Conservation (phyloP, 23 red algal genomes). For the Gracilariopsis chorda region DNA sequence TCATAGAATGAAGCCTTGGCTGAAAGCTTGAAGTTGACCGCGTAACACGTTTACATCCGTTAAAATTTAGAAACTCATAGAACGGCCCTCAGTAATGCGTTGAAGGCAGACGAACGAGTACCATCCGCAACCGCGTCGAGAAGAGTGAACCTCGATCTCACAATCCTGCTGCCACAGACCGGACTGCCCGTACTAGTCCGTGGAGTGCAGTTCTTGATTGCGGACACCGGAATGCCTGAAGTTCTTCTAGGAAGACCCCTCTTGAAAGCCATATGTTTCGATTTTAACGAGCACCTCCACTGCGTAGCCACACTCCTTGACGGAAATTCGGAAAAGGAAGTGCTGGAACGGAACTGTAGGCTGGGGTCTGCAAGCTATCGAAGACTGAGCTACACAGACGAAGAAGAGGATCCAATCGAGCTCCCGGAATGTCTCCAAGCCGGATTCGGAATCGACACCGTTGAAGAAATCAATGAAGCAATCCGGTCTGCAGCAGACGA, state of each 20-base stretch:
- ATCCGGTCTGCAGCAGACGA: not conserved
- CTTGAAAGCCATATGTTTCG: not conserved
- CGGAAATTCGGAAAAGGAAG: not conserved
- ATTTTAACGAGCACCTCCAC: conserved; percentile 8
- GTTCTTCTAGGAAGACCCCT: not conserved
- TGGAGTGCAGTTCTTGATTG: not conserved
- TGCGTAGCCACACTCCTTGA: not conserved
- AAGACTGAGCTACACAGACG: not conserved
- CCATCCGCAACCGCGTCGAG: no score
- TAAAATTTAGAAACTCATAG: no score
- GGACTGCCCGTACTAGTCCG: no score
- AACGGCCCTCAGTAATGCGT: no score
- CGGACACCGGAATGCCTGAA: not conserved
- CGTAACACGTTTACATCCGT: no score
- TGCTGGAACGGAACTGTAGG: not conserved
- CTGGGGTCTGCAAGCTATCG: not conserved
- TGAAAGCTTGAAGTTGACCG: no score
- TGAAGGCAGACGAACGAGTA: no score
- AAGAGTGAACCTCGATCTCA: no score
- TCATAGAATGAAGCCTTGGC: no score
- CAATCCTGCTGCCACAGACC: no score
- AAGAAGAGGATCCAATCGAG: not conserved
- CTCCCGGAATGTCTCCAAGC: not conserved
- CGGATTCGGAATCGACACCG: not conserved
- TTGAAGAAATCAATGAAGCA: not conserved